Evolutionary conservation across 176 grass and related monocot genomes (phyloP), one percentile per base, ranked within the genome.

Genomic region (Triticum dicoccoides): DNA sequence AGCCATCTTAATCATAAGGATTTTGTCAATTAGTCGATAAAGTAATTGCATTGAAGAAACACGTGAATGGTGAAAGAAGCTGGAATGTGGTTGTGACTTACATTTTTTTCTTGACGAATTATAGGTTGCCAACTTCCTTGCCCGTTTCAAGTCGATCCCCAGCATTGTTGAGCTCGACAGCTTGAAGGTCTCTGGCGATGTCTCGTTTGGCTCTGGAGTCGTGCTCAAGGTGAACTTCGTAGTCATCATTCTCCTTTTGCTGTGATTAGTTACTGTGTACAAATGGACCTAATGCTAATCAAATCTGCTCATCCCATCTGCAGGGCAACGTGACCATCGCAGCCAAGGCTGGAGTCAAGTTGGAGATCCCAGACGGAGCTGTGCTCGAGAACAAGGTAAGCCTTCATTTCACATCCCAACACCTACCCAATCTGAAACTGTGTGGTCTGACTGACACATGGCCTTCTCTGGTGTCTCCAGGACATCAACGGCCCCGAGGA

Each of bases 141-240:
- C 77, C 15, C 89, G 97, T 35, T 93, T 99, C 75, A 99, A 99
- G 69, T 90, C 97, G 1, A 94, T 99, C 66, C 97, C 97, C 87
- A 99, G 97, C 87, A 99, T 99, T 44, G 92, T 99, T n/a, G 92
- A 91, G 77, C 94, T 99, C 51, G 94, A 97, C 76, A 99, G 83
- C 83, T 88, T 99, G 80, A 99, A 99, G 87, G 94, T 99, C 65
- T 94, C 94, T 88, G 96, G 96, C 61, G 96, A 98, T 82, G 96
- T 96, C 32, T 94, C 76, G 87, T 98, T 98, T 62, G 94, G 97
- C 81, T 74, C 92, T 79, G 90, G 87, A 69, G 37, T 99, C 67
- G 77, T 67, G n/a, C 92, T 99, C 78, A 96, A 99, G 94, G 97
- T 99, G 83, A 91, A 73, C 52, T 69, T 74, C 0, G 1, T 11